Percentiles rank a stretch among this genome's conserved stretches.
These are phyloP conservation scores for Pseudocercospora fijiensis DNA, from an alignment of 2,329 filamentous ascomycete genomes.

Conservation along the genomic window DNA sequence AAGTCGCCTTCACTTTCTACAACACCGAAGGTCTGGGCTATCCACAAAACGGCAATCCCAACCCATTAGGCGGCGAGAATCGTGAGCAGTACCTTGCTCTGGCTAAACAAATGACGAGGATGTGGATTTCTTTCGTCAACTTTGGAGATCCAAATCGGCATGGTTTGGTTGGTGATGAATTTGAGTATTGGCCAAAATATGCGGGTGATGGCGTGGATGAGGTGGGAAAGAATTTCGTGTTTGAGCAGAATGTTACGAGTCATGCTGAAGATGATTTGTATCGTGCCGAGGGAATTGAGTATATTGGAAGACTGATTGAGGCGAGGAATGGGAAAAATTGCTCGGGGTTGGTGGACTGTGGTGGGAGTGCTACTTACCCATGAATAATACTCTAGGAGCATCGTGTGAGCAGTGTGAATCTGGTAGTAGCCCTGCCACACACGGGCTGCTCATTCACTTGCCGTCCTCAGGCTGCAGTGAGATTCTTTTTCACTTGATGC, in stretches of 20 bases:
- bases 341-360: slow-evolving; percentile 27
- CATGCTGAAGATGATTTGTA: slow-evolving; percentile 47
- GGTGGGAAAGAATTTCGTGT: slow-evolving; percentile 47
- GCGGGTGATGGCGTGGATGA: slow-evolving; percentile 34
- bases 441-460: not conserved
- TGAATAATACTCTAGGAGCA: not conserved
- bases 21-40: slow-evolving; percentile 47
- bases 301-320: slow-evolving; percentile 31
- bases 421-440: not conserved
- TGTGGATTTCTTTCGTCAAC: slow-evolving; percentile 55
- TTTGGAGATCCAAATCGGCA: slow-evolving; percentile 43
- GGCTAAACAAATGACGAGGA: slow-evolving; percentile 51
- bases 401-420: not conserved
- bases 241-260: slow-evolving; percentile 48
- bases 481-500: not conserved
- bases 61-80: slow-evolving; percentile 27
- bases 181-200: slow-evolving; percentile 49
- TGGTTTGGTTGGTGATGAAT: slow-evolving; percentile 27
- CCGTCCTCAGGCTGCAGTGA: not conserved
- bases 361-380: slow-evolving; percentile 16
- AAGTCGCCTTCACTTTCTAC: slow-evolving; percentile 57
- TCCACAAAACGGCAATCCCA: slow-evolving; percentile 25
- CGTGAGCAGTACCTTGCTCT: slow-evolving; percentile 44
- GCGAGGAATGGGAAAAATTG: slow-evolving; percentile 28
- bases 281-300: slow-evolving; percentile 45